Percentiles rank a stretch among this genome's conserved stretches.
Conservation (phyloP, 257 asterid species). For the Thymus mandschuricus region DNA sequence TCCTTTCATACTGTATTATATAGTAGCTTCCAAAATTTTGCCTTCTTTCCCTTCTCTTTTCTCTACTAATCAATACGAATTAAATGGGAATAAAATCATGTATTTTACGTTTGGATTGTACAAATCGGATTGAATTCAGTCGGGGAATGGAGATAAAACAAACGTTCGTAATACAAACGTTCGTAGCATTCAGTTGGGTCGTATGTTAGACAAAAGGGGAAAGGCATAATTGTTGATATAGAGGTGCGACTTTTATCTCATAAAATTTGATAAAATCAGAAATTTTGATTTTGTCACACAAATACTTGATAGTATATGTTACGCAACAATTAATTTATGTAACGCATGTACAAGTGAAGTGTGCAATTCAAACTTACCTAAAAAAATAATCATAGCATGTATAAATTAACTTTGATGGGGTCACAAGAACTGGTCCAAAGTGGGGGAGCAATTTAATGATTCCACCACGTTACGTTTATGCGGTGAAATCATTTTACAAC, state of each 20-base stretch:
- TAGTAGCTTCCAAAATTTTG: background rate
- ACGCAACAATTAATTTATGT: no score
- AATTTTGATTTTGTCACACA: no score
- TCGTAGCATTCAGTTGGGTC: no score
- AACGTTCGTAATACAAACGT: background rate
- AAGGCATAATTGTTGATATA: no score
- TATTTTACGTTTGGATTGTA: no score
- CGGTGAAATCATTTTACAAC: constrained; percentile 23
- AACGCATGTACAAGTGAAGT: no score
- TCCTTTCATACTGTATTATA: no score
- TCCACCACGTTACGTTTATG: constrained; percentile 34
- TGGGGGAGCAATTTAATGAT: constrained; percentile 35
- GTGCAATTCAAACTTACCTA: background rate
- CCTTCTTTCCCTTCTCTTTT: background rate
- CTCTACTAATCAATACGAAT: no score
- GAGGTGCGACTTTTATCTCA: background rate
- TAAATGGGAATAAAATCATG: background rate
- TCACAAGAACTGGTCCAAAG: constrained; percentile 30
- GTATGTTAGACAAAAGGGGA: background rate
- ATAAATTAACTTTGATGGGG: constrained; percentile 21
- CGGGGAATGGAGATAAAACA: no score
- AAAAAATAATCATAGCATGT: constrained; percentile 1
- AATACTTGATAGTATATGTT: no score
- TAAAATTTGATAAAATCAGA: background rate
- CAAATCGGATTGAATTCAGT: no score